phyloP scores from a whole-genome alignment of 768 basidiomycete species.

The Suillus bovinus region DNA sequence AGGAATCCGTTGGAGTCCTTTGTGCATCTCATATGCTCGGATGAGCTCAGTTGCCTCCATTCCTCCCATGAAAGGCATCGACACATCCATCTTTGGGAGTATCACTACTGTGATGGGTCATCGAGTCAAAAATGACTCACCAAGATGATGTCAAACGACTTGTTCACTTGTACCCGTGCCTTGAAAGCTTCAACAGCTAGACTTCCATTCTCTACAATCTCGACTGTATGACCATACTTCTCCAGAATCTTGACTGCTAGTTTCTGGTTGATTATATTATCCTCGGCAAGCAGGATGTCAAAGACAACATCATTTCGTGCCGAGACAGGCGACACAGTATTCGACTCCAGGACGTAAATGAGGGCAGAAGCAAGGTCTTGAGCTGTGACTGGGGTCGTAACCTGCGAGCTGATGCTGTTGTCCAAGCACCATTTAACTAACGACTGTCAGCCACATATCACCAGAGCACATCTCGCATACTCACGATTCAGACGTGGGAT shows the following conservation, averaged over 20 bases:
- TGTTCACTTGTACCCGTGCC: slow-evolving; percentile 62
- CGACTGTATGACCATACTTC: slow-evolving; percentile 92
- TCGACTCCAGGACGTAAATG: slow-evolving; percentile 91
- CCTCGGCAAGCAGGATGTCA: slow-evolving; percentile 95
- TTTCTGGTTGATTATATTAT: slow-evolving; percentile 95
- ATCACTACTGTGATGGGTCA: slow-evolving; percentile 9
- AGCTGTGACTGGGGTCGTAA: slow-evolving; percentile 85
- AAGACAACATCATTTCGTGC: slow-evolving; percentile 84
- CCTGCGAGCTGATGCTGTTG: slow-evolving; percentile 93
- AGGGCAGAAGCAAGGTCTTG: slow-evolving; percentile 92
- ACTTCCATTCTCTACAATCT: slow-evolving; percentile 98
- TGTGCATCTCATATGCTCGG: slow-evolving; percentile 77
- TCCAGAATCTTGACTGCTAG: slow-evolving; percentile 95
- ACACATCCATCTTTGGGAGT: slow-evolving; percentile 84
- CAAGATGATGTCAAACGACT: slow-evolving; percentile 89
- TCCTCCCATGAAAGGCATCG: slow-evolving; percentile 98
- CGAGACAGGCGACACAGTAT: slow-evolving; percentile 86
- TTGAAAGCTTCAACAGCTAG: too few species aligned
- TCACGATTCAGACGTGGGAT: slow-evolving; percentile 74
- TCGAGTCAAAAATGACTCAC: slow-evolving; percentile 46
- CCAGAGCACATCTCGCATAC: slow-evolving; percentile 28
- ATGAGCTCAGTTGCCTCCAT: slow-evolving; percentile 97
- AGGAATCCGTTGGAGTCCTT: slow-evolving; percentile 70
- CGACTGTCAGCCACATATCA: slow-evolving; percentile 4
- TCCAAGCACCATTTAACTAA: slow-evolving; percentile 97